Percentiles rank a stretch among this genome's conserved stretches.
phyloP scores from a whole-genome alignment of 164 flowering plant genomes.

The Vitis cinerea region DNA sequence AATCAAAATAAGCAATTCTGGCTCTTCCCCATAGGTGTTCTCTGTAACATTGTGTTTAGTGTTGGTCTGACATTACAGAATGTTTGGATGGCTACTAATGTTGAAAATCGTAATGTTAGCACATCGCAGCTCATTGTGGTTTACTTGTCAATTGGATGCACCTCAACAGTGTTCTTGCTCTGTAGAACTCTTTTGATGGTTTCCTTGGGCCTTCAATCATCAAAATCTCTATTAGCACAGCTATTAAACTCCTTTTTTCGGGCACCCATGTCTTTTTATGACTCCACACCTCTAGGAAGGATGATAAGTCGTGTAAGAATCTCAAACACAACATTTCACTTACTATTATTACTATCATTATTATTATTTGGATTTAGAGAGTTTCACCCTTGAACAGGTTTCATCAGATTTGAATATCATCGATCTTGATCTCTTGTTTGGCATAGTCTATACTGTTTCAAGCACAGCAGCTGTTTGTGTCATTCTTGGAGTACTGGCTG shows the following conservation, averaged over 20 bases:
- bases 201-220: conserved; percentile 33
- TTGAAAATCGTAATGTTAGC: conserved; percentile 7
- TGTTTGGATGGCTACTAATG: too few relatives aligned
- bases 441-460: conserved; percentile 26
- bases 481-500: conserved; percentile 41
- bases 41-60: too few relatives aligned
- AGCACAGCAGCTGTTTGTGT: conserved; percentile 25
- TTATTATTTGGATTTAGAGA: not conserved
- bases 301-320: conserved; percentile 46
- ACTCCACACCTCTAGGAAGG: conserved; percentile 52
- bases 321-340: not conserved
- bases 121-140: conserved; percentile 23
- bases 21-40: too few relatives aligned
- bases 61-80: too few relatives aligned
- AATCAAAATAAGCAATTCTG: conserved; percentile 12
- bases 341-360: not conserved
- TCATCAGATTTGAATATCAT: conserved; percentile 50
- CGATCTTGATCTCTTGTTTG: conserved; percentile 43
- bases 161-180: conserved; percentile 24
- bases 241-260: conserved; percentile 42
- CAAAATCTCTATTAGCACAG: conserved; percentile 37
- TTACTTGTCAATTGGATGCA: conserved; percentile 30
- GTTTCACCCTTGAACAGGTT: conserved; percentile 21
- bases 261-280: conserved; percentile 58
- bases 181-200: conserved; percentile 28